Evolutionary conservation across 1,284 basidiomycete species (phyloP).

Genomic region (Trametes polyzona): DNA sequence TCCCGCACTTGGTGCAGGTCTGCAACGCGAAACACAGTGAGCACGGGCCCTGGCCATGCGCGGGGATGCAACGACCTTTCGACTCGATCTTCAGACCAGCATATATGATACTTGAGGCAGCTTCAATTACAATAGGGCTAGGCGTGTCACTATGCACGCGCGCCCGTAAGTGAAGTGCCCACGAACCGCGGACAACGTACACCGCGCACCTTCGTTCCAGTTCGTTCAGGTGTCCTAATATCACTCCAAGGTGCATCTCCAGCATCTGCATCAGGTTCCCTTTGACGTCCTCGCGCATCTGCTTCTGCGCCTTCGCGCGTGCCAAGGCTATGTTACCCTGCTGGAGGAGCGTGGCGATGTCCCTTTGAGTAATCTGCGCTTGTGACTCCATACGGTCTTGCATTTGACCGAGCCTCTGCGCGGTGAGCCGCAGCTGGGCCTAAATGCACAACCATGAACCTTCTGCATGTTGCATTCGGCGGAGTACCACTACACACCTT

Average conservation of each 20-base stretch:
- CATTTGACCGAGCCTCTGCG: conserved; percentile 67
- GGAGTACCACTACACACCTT: conserved; percentile 42
- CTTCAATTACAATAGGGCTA: conserved; percentile 60
- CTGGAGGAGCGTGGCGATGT: conserved; percentile 67
- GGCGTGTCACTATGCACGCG: conserved; percentile 40
- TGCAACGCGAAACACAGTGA: conserved; percentile 32
- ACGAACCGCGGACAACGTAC: background rate
- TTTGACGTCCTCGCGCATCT: conserved; percentile 64
- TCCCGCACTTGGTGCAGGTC: conserved; percentile 61
- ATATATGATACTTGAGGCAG: conserved; percentile 67
- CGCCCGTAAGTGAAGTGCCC: background rate
- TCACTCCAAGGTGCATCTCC: conserved; percentile 65
- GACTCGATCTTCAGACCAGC: conserved; percentile 59
- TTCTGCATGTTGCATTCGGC: background rate
- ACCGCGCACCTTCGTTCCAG: conserved; percentile 52
- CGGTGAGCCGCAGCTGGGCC: conserved; percentile 65
- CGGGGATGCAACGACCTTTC: conserved; percentile 45
- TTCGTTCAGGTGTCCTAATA: conserved; percentile 62
- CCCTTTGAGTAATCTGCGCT: conserved; percentile 59
- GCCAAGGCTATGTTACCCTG: conserved; percentile 64
- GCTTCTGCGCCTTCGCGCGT: conserved; percentile 67
- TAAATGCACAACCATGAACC: conserved; percentile 35
- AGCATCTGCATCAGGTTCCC: conserved; percentile 65
- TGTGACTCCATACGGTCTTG: conserved; percentile 71
- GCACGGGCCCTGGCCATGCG: background rate